Conservation (phyloP, 2,329 filamentous ascomycete genomes). For the Ophiostoma angusticollis region DNA sequence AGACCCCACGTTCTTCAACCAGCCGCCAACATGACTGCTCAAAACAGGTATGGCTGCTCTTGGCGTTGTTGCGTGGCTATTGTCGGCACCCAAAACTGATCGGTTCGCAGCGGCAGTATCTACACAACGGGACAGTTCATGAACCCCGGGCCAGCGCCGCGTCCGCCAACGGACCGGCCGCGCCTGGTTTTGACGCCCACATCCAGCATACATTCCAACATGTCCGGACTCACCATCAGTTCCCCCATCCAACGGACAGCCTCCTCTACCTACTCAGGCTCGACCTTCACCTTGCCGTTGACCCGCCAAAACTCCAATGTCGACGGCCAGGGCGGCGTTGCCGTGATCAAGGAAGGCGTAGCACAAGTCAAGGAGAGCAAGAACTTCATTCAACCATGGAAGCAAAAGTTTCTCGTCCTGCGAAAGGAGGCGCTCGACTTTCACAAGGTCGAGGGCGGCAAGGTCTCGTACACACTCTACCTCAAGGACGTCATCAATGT, state of each 20-base stretch:
- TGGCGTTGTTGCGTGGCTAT: too few relatives aligned
- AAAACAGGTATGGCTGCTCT: too few relatives aligned
- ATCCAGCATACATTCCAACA: conserved; percentile 61
- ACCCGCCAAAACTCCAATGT: conserved; percentile 46
- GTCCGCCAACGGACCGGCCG: conserved; percentile 73
- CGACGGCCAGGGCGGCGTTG: conserved; percentile 53
- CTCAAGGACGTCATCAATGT: conserved; percentile 84
- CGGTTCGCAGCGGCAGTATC: conserved; percentile 25
- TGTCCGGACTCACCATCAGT: conserved; percentile 60
- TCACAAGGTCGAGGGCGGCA: conserved; percentile 79
- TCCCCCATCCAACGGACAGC: conserved; percentile 56
- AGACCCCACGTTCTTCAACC: not conserved
- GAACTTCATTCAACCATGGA: conserved; percentile 75
- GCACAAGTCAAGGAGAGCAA: conserved; percentile 83
- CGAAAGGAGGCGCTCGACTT: conserved; percentile 91
- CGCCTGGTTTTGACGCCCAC: conserved; percentile 69
- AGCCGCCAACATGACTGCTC: conserved; percentile 6
- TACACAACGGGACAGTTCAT: conserved; percentile 65
- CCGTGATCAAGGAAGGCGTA: conserved; percentile 69
- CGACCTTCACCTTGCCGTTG: conserved; percentile 60
- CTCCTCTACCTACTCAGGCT: conserved; percentile 52
- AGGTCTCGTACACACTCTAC: conserved; percentile 72
- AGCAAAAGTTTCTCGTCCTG: conserved; percentile 81
- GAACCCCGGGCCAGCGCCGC: conserved; percentile 91
- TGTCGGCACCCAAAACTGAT: too few relatives aligned